Conservation (phyloP, 176 grass and related monocot species). For the Ananas comosus region DNA sequence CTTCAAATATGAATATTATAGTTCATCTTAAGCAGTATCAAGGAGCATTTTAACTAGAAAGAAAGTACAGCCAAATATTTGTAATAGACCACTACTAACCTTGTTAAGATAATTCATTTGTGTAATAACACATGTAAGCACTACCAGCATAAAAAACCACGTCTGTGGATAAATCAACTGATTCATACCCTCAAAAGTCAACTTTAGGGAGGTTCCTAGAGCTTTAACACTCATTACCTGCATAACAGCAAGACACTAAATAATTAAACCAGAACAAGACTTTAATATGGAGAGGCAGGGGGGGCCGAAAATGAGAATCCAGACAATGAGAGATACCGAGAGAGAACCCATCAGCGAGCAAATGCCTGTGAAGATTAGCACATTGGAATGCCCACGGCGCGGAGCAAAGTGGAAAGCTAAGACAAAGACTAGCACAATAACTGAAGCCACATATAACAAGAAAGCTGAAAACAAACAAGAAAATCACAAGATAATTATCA, state of each 20-base stretch:
- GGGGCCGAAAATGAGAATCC: background rate
- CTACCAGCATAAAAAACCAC: slow-evolving; percentile 94
- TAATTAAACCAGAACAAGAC: background rate
- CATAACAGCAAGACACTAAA: background rate
- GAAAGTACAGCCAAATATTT: background rate
- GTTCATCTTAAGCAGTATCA: background rate
- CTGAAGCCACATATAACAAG: slow-evolving; percentile 84
- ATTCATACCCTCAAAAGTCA: slow-evolving; percentile 91
- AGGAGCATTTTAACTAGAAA: background rate
- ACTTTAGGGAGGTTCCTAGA: slow-evolving; percentile 84
- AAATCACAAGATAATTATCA: background rate
- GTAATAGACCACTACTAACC: slow-evolving; percentile 35
- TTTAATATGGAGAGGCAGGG: background rate
- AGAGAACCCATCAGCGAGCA: slow-evolving; percentile 99
- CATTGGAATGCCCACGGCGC: slow-evolving; percentile 75
- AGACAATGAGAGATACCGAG: slow-evolving; percentile 49
- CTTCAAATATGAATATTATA: no score
- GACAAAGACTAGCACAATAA: slow-evolving; percentile 75
- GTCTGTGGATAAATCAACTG: slow-evolving; percentile 85
- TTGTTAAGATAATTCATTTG: slow-evolving; percentile 99
- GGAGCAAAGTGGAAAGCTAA: slow-evolving; percentile 90
- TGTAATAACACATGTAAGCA: slow-evolving; percentile 70
- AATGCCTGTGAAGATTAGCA: slow-evolving; percentile 85
- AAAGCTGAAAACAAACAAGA: slow-evolving; percentile 45
- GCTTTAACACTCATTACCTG: slow-evolving; percentile 99